Evolutionary conservation across 2,329 filamentous ascomycete genomes (phyloP).

Genomic region (Pyrenochaeta sp.): DNA sequence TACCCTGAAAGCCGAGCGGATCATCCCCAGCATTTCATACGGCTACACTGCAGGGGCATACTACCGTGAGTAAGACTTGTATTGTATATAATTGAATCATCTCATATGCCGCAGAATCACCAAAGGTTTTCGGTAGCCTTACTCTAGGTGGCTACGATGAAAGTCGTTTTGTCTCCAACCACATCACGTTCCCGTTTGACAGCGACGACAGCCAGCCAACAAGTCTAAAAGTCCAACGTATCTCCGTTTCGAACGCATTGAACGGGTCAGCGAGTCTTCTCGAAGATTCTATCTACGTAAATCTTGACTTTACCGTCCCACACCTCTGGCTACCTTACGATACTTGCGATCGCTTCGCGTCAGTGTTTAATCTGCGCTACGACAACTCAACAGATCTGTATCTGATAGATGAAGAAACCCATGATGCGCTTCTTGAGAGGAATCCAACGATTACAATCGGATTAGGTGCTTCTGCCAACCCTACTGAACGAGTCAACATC

Average conservation of each 20-base stretch:
- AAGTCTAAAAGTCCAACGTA: constrained; percentile 14
- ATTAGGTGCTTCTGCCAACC: not conserved
- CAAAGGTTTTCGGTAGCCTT: constrained; percentile 24
- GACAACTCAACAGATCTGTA: constrained; percentile 39
- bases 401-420: constrained; percentile 24
- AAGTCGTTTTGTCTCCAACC: too few relatives aligned
- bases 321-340: constrained; percentile 21
- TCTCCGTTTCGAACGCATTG: constrained; percentile 5
- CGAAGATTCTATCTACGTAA: constrained; percentile 17
- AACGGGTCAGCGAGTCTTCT: not conserved
- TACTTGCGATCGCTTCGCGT: constrained; percentile 43
- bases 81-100: too few relatives aligned
- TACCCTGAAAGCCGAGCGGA: constrained; percentile 5
- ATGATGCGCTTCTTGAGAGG: not conserved
- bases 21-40: constrained; percentile 65
- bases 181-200: too few relatives aligned
- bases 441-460: not conserved
- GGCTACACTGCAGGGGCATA: constrained; percentile 29
- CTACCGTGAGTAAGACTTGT: constrained; percentile 23
- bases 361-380: constrained; percentile 40
- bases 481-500: not conserved
- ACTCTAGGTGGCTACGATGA: constrained; percentile 47
- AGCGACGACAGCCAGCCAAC: too few relatives aligned
- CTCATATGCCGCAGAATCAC: not conserved
- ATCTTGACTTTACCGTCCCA: constrained; percentile 44